Base-by-base conservation (phyloP, 495 filamentous ascomycete species). In the Neurospora sp. region DNA sequence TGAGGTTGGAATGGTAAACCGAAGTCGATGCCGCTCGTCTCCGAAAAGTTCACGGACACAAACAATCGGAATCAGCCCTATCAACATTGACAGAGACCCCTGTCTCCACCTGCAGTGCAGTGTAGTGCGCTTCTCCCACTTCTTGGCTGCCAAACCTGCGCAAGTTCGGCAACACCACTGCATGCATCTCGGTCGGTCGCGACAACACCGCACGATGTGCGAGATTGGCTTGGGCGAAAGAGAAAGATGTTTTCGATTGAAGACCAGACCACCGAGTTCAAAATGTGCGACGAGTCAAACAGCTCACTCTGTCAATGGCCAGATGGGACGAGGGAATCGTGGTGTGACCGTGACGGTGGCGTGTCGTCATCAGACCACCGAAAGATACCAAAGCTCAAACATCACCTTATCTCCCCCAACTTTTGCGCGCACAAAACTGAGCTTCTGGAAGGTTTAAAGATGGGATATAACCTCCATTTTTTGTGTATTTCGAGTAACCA, bases 321-420 rank as follows among this genome's bases (percentile, higher is more conserved):
- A 54, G 23, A 62, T 11, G 23, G 12, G 54, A 62, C 7, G 54
- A 20, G 4, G 5, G 2, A 35, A 16, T 62, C 23, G 41, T 75
- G 71, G 71, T 54, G 71, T 72, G 74, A 72, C 74, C 23, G 39
- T 75, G 38, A 75, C 74, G 71, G 49, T 69, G 71, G 11, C 27
- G 74, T 77, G 76, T 74, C 74, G 76, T 77, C 76, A 77, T 77
- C 76, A 77, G 76, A 54, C 76, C 74, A 77, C 18, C 7, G 16
- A 23, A 62, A 35, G 35, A 49, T 38, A 60, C 23, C 41, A 14
- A 60, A 71, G 70, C 70, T 71, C 44, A 71, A 71, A 35, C 20
- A 31, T 60, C 20, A 60, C 20, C 49, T 27, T 60, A 27, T 60
- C n/a, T 27, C 49, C 20, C 11, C 20, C 46, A 54, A 41, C 40